A percentile compares a stretch with the other conserved stretches of the same genome.
These are phyloP conservation scores for Albatrellus sp. DNA, from an alignment of 1,284 basidiomycete species.

Conservation along the genomic window DNA sequence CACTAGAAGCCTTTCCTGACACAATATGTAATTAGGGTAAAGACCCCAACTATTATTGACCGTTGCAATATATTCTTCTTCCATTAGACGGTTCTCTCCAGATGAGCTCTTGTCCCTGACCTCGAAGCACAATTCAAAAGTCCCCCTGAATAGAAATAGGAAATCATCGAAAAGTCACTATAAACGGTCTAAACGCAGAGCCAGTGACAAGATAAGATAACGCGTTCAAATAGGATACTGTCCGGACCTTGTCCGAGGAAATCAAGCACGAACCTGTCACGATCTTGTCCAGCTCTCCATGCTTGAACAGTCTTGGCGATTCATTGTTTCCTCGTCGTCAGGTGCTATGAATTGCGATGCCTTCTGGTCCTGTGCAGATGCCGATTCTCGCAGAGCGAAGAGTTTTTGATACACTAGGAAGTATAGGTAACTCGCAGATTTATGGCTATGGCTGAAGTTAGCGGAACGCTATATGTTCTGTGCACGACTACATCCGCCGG, in stretches of 20 bases:
- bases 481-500: slow-evolving; percentile 61
- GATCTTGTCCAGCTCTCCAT: slow-evolving; percentile 47
- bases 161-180: neutral
- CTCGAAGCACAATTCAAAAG: slow-evolving; percentile 85
- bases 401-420: slow-evolving; percentile 81
- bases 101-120: slow-evolving; percentile 90
- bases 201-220: neutral
- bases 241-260: neutral
- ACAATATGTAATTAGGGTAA: neutral
- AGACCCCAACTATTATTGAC: slow-evolving; percentile 82
- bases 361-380: neutral
- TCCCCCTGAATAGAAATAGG: slow-evolving; percentile 42
- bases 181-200: neutral
- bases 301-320: slow-evolving; percentile 19
- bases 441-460: too few species aligned
- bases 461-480: slow-evolving; percentile 91
- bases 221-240: neutral
- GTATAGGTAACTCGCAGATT: slow-evolving; percentile 95
- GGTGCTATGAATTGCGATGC: slow-evolving; percentile 1
- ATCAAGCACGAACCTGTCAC: slow-evolving; percentile 40
- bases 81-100: slow-evolving; percentile 96
- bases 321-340: slow-evolving; percentile 5
- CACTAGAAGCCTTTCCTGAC: too few species aligned
- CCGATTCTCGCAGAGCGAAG: slow-evolving; percentile 39
- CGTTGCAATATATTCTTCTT: slow-evolving; percentile 93